Evolutionary conservation across 768 basidiomycete genomes (phyloP), one percentile per base, ranked within the genome.

Genomic region (Collybia sordida): DNA sequence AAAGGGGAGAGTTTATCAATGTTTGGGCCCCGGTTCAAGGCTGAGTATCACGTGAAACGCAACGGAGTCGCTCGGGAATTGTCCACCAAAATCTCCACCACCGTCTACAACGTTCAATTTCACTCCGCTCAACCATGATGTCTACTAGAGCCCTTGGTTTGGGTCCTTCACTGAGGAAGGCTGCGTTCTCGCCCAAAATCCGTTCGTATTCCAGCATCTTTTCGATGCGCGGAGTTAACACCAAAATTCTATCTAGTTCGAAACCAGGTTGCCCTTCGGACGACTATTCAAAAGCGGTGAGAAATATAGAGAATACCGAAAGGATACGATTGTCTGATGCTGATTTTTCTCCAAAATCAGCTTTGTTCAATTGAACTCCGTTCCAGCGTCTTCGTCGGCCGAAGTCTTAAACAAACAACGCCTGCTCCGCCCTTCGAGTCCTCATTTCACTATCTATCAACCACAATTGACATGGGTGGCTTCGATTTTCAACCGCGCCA

Each of bases 371-470:
- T 86, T 83, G 0, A 68, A 87, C 60, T 85, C 88, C 0, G 55
- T 89, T 2, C 74, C 85, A 1, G 75, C 87, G 1, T 74, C 84
- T 0, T 77, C 82, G 0, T 71, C 75, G 8, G 64, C 72, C 28
- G 76, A 74, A 3, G 88, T 93, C 55, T 75, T 98, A 59, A 96
- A 98, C 78, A 69, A 80, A 57, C 95, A 98, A 68, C 89, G 97
- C 56, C 71, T 91, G 43, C 74, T 75, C 42, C 88, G 97, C n/a
- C 96, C 97, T 15, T 89, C 80, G 54, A 90, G 88, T 61, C 97
- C 97, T 7, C 95, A 98, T 68, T 89, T 93, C 65, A 93, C 93
- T 49, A 98, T 99, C 71, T 99, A 99, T 73, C 88, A 95, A 63
- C 90, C 88, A 1, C 92, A 98, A 71, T 69, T 98, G 41, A 98